These are phyloP conservation scores for Russula sp. DNA, from an alignment of 768 basidiomycete species.

Conservation along the genomic window DNA sequence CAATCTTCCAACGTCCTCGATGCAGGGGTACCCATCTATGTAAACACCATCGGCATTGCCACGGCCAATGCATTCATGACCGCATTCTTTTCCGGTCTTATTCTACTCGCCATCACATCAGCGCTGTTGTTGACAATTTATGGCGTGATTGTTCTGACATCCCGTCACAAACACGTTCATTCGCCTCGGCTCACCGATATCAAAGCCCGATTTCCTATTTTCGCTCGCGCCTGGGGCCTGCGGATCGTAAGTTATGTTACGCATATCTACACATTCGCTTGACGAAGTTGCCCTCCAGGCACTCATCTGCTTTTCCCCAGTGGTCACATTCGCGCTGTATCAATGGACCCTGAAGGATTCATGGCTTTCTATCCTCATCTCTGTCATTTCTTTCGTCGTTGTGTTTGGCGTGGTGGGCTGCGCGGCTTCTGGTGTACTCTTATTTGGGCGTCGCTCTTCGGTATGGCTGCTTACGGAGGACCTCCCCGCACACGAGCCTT, in stretches of 20 bases:
- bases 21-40: conserved; percentile 79
- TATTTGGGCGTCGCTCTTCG: conserved; percentile 38
- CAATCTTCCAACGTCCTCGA: conserved; percentile 61
- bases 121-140: conserved; percentile 50
- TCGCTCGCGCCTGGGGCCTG: conserved; percentile 54
- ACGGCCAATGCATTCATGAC: conserved; percentile 90
- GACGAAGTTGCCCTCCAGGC: conserved; percentile 36
- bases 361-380: conserved; percentile 76
- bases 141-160: conserved; percentile 29
- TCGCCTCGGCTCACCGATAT: conserved; percentile 23
- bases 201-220: conserved; percentile 38
- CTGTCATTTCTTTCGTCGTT: conserved; percentile 58
- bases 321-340: conserved; percentile 74
- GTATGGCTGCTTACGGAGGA: conserved; percentile 37
- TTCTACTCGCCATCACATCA: conserved; percentile 55
- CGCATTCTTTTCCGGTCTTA: conserved; percentile 67
- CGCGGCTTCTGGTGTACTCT: conserved; percentile 45
- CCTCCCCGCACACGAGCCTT: conserved; percentile 45
- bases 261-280: neutral
- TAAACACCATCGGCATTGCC: conserved; percentile 69
- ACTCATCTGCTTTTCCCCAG: conserved; percentile 60
- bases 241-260: conserved; percentile 49
- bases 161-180: conserved; percentile 24
- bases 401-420: conserved; percentile 46
- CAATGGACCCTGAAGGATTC: conserved; percentile 92